A percentile compares a stretch with the other conserved stretches of the same genome.
Evolutionary conservation across 371 early-diverging fungal species (phyloP).

Genomic region (Syncephalis plumigaleata): DNA sequence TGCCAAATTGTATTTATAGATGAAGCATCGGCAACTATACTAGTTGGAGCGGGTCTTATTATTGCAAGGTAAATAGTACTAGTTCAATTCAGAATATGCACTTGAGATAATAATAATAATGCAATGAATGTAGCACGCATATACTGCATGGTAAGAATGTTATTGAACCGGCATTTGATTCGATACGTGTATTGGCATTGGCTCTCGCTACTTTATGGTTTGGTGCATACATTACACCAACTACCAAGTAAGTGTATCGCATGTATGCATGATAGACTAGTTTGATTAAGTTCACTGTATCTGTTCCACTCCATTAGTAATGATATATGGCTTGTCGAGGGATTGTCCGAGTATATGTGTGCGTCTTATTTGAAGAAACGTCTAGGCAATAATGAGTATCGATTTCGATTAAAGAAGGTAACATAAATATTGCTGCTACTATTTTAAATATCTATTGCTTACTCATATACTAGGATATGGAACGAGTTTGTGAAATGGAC

Average conservation of each 20-base stretch:
- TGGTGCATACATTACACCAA: conserved; percentile 67
- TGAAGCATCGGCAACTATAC: conserved; percentile 40
- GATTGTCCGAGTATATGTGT: conserved; percentile 56
- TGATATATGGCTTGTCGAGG: conserved; percentile 77
- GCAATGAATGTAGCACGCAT: conserved; percentile 29
- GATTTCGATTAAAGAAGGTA: conserved; percentile 60
- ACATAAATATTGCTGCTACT: background rate
- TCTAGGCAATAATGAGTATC: conserved; percentile 79
- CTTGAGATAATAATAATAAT: background rate
- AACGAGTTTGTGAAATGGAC: conserved; percentile 59
- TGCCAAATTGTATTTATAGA: conserved; percentile 80
- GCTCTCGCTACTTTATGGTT: conserved; percentile 85
- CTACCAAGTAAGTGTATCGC: conserved; percentile 31
- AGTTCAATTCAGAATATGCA: background rate
- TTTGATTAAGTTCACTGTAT: no score
- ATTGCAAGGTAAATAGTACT: conserved; percentile 30
- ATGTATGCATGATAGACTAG: background rate
- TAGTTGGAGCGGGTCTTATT: conserved; percentile 49
- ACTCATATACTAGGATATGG: conserved; percentile 84
- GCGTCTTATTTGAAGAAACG: conserved; percentile 53
- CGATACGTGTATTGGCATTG: conserved; percentile 43
- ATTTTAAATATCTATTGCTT: no score
- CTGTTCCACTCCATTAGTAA: conserved; percentile 11
- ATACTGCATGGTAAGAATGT: conserved; percentile 53
- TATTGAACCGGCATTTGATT: conserved; percentile 76